A percentile compares a stretch with the other conserved stretches of the same genome.
Evolutionary conservation across 2,329 filamentous ascomycete species (phyloP).

Genomic region (Sporothrix luriei): DNA sequence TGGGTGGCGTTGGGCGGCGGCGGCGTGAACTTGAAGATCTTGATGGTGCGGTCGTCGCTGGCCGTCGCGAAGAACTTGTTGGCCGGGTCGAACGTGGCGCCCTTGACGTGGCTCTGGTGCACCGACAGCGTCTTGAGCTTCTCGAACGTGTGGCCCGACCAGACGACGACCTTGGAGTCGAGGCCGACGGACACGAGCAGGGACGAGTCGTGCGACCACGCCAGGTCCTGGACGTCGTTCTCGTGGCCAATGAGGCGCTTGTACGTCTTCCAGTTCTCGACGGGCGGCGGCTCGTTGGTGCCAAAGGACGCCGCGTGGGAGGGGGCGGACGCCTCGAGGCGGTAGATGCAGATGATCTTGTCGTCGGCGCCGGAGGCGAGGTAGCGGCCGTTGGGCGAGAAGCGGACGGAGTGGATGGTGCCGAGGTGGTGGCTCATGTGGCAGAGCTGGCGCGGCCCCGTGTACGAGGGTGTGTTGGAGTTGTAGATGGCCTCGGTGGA

Average conservation of each 20-base stretch:
- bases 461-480: slow-evolving; percentile 70
- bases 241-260: slow-evolving; percentile 93
- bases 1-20: slow-evolving; percentile 88
- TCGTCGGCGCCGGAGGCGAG: slow-evolving; percentile 96
- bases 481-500: slow-evolving; percentile 92
- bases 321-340: slow-evolving; percentile 79
- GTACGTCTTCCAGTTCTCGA: slow-evolving; percentile 97
- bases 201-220: slow-evolving; percentile 95
- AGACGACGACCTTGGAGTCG: slow-evolving; percentile 97
- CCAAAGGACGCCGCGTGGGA: slow-evolving; percentile 78
- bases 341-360: slow-evolving; percentile 98
- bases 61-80: slow-evolving; percentile 99
- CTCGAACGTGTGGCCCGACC: slow-evolving; percentile 97
- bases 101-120: slow-evolving; percentile 97
- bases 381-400: slow-evolving; percentile 93
- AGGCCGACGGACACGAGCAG: slow-evolving; percentile 93
- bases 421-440: slow-evolving; percentile 98
- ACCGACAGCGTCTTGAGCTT: slow-evolving; percentile 92
- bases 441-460: slow-evolving; percentile 86
- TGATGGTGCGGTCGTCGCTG: slow-evolving; percentile 94
- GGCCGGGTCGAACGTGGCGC: slow-evolving; percentile 95
- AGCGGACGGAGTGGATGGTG: slow-evolving; percentile 95
- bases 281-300: slow-evolving; percentile 85
- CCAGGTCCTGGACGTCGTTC: slow-evolving; percentile 96
- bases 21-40: slow-evolving; percentile 92